Evolutionary conservation across 768 basidiomycete genomes (phyloP), one percentile per base, ranked within the genome.

Genomic region (Hydnomerulius pinastri): DNA sequence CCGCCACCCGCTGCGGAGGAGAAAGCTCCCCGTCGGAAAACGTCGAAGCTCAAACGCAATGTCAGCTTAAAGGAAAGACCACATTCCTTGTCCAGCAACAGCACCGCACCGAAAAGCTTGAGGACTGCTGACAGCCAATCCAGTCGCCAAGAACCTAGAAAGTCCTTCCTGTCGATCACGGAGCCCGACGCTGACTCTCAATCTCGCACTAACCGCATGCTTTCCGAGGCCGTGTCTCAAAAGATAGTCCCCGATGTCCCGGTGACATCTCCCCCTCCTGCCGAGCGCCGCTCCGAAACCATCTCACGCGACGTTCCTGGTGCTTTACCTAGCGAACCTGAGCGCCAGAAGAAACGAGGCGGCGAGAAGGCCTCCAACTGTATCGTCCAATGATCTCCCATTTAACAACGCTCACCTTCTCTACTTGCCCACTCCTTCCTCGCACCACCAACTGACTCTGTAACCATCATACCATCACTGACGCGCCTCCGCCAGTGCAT

Each of bases 101-200:
- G 79, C 60, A 84, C 84, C 2, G 69, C 72, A 4, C 72, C 76
- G 7, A 81, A 80, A 43, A 88, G 87, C 57, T 53, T 85, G 59
- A 74, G 79, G 33, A 85, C 80, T 10, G 75, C 77, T 12, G 77
- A 74, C 49, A 79, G 75, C 44, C 57, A 72, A 15, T 72, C 73
- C 1, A 74, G 74, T 49, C 66, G 71, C 47, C 64, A 60, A 44
- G 80, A 66, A 32, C 56, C 66, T 15, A 67, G 65, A 29, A 71
- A 62, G 39, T 75, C 73, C 6, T 58, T 71, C 47, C 63, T 72
- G 43, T 64, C 70, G 21, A 57, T 61, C n/a, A 54, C 48, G 17
- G 69, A 71, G 32, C 61, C 65, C 7, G 67, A 70, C 28, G 15
- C 54, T 7, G 64, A 61, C 35, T 41, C 47, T 52, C 58, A n/a